Evolutionary conservation across 495 filamentous ascomycete genomes (phyloP).

Genomic region (Lasiosphaeria miniovina): DNA sequence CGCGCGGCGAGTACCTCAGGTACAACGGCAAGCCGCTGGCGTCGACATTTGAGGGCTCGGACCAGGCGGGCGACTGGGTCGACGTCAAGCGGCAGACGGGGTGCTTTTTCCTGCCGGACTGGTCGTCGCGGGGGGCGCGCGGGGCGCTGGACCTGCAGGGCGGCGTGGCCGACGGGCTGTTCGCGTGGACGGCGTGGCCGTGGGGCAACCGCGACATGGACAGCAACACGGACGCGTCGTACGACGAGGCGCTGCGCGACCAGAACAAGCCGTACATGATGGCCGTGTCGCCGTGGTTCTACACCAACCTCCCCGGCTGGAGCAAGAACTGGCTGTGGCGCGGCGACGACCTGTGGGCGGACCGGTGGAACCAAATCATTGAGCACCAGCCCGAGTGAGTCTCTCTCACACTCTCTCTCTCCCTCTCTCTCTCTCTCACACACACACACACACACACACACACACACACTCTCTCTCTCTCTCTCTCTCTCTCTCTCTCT

Average conservation of each 20-base stretch:
- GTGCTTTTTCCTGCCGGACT: slow-evolving; percentile 59
- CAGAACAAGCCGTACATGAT: slow-evolving; percentile 54
- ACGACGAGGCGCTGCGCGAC: slow-evolving; percentile 1
- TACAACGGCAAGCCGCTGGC: slow-evolving; percentile 27
- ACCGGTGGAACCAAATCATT: slow-evolving; percentile 56
- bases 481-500: too few species aligned
- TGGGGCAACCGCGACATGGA: slow-evolving; percentile 12
- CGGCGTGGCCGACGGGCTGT: slow-evolving; percentile 17
- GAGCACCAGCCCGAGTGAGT: slow-evolving; percentile 48
- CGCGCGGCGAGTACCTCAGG: slow-evolving; percentile 46
- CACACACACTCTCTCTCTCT: slow-evolving; percentile 44
- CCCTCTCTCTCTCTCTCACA: slow-evolving; percentile 26
- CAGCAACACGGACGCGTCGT: slow-evolving; percentile 14
- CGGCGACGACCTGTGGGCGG: slow-evolving; percentile 60
- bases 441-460: too few species aligned
- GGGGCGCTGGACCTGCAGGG: slow-evolving; percentile 1
- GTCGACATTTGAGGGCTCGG: slow-evolving; percentile 32
- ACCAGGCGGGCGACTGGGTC: slow-evolving; percentile 50
- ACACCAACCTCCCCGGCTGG: slow-evolving; percentile 51
- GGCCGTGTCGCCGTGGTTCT: slow-evolving; percentile 72
- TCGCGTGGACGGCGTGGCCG: slow-evolving; percentile 20
- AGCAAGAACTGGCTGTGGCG: slow-evolving; percentile 60
- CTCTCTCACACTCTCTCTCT: too few species aligned
- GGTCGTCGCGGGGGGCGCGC: slow-evolving; percentile 49
- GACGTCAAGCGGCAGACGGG: slow-evolving; percentile 44